Base-by-base conservation (phyloP, 345 rosid genomes). In the Citrus trifoliata region DNA sequence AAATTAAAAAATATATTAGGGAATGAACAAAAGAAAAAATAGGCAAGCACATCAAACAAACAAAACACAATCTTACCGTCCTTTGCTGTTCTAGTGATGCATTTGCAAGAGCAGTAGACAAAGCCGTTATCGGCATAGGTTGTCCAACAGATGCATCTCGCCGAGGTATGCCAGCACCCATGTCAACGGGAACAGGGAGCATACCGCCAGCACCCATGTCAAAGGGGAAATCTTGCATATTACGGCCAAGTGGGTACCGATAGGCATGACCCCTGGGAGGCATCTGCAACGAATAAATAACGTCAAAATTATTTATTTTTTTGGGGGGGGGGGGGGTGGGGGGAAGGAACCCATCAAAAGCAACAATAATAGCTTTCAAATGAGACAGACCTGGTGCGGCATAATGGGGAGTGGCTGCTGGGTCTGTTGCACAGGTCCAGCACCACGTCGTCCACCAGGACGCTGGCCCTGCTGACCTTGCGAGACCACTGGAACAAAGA, bases 1-100 rank as follows among this genome's bases (percentile, higher is more conserved):
- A 28, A 65, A 25, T 3, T 19, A 40, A 61, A 66, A 56, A 7
- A 56, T 30, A 42, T 65, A 30, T 10, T 35, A 6, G 2, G 5
- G 33, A 28, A 35, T 25, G 13, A 71, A 10, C 10, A 6, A 10
- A 30, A 1, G 58, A 2, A 62, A 14, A 73, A 61, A 58, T 32
- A 27, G 48, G 30, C 27, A 7, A 30, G 62, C 40, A 28, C 0
- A 30, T 38, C 40, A 42, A 76, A 33, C 1, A 77, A 72, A 70
- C 12, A 21, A 60, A 48, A 40, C 37, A 59, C 59, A 30, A 68
- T 30, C 87, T 71, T 81, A 92, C 95, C 63, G 87, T 89, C 80
- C 91, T 91, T 84, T 91, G 98, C 77, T 90, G 89, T n/a, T 91
- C 96, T 14, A 89, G 90, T 7, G 87, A 53, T 59, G 98, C 88